Conservation (phyloP, 768 basidiomycete species). For the Tulasnella sp. region DNA sequence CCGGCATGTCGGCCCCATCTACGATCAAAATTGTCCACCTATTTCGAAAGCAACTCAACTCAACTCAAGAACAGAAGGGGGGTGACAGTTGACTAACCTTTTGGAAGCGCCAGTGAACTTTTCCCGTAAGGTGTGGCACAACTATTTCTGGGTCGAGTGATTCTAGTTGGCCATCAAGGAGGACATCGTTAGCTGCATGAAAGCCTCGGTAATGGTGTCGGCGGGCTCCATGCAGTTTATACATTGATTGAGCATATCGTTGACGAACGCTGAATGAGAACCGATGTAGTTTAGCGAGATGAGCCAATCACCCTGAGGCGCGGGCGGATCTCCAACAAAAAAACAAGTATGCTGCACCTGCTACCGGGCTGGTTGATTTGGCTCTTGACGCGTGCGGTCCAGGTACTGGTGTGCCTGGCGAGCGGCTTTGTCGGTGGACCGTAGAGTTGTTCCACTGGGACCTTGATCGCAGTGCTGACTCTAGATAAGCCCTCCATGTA, state of each 20-base stretch:
- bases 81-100: background rate
- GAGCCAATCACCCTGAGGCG: background rate
- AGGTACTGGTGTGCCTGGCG: background rate
- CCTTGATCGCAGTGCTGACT: background rate
- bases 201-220: background rate
- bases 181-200: background rate
- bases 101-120: conserved; percentile 2
- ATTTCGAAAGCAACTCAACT: too few species aligned
- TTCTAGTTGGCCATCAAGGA: background rate
- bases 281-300: background rate
- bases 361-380: background rate
- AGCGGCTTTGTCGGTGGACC: background rate
- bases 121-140: background rate
- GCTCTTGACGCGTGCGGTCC: background rate
- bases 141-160: conserved; percentile 4
- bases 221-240: background rate
- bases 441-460: background rate
- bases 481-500: too few species aligned
- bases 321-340: conserved; percentile 1
- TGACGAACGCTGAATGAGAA: background rate
- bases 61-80: too few species aligned
- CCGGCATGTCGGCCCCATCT: too few species aligned
- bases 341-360: conserved; percentile 1
- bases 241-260: background rate
- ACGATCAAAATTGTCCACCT: too few species aligned